These are phyloP conservation scores for Cyberlindnera xishuangbannaensis DNA, from an alignment of 805 yeast genomes.

Conservation along the genomic window DNA sequence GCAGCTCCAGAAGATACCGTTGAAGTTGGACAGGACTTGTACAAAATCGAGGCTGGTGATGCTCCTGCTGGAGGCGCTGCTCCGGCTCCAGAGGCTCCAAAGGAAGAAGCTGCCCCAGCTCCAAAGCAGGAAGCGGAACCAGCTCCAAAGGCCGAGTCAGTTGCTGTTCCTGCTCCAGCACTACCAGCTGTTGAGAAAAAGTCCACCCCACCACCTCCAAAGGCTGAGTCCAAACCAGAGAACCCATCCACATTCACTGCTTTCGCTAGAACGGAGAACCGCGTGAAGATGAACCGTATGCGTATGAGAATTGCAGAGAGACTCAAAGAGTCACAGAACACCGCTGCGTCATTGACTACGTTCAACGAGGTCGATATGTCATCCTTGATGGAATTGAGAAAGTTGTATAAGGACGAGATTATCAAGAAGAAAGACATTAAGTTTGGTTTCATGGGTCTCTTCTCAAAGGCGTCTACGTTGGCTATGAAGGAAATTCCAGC, in stretches of 20 bases:
- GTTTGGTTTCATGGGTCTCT: constrained; percentile 98
- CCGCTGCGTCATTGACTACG: constrained; percentile 96
- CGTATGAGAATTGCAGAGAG: constrained; percentile 98
- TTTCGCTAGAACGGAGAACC: constrained; percentile 80
- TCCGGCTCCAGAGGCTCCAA: constrained; percentile 5
- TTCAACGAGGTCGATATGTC: constrained; percentile 98
- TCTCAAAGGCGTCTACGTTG: constrained; percentile 86
- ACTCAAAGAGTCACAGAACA: constrained; percentile 97
- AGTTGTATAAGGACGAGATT: constrained; percentile 93
- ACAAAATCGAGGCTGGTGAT: constrained; percentile 74
- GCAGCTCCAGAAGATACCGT: constrained; percentile 89
- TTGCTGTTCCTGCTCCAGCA: constrained; percentile 26
- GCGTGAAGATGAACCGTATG: constrained; percentile 99
- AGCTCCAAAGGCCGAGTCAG: constrained; percentile 24
- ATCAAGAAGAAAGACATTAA: constrained; percentile 90
- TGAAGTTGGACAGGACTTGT: constrained; percentile 89
- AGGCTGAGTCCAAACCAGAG: constrained; percentile 34
- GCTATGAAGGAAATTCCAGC: constrained; percentile 95
- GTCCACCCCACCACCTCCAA: constrained; percentile 4
- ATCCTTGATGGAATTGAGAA: constrained; percentile 86
- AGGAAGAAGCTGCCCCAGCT: constrained; percentile 9
- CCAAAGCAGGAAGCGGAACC: constrained; percentile 25
- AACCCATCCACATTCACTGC: constrained; percentile 22
- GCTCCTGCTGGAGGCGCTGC: constrained; percentile 57
- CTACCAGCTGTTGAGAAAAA: constrained; percentile 17